Base-by-base conservation (phyloP, 148 eudicot species). In the Persicaria maculosa region DNA sequence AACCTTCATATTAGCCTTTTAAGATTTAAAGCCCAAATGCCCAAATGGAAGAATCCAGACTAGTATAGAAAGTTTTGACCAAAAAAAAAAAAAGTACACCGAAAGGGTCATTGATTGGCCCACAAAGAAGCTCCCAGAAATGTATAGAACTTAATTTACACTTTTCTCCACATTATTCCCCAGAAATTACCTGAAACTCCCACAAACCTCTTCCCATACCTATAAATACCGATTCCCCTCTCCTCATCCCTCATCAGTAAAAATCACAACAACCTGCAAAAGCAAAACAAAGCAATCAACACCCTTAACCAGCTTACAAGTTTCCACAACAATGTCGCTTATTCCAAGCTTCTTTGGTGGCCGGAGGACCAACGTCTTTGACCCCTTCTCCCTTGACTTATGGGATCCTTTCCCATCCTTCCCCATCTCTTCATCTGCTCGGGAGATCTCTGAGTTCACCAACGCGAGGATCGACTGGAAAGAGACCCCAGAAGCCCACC, bases 401-500 rank as follows among this genome's bases (percentile, higher is more conserved):
- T 79, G 71, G 79, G 77, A 57, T 9, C 77, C 64, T 14, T 73
- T 81, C 67, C 73, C 84, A 2, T 48, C 72, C 9, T 57, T 84
- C 5, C 58, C 81, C 31, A 78, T 71, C 15, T 77, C 52, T 6
- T 80, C 85, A 1, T 77, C 82, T 2, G 83, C 81, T 1, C 52
- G 74, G 6, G 87, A 86, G 14, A 71, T 80, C 9, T 79, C 88
- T 4, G 83, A 81, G 25, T 83, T 86, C 0, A 84, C 84, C 0
- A 83, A 73, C 68, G 75, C 81, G 0, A 43, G 78, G 50, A 79
- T 86, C 1, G 86, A 86, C 40, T 85, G 88, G 86, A 85, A 85
- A 17, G 88, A 83, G 73, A 81, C 84, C 3, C 80, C 82, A n/a
- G 86, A 85, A 75, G 81, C 84, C 5, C 88, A 86, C 6, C 48